Conservation (phyloP, 306 rosid species). For the Cyclanthera cordifolia region DNA sequence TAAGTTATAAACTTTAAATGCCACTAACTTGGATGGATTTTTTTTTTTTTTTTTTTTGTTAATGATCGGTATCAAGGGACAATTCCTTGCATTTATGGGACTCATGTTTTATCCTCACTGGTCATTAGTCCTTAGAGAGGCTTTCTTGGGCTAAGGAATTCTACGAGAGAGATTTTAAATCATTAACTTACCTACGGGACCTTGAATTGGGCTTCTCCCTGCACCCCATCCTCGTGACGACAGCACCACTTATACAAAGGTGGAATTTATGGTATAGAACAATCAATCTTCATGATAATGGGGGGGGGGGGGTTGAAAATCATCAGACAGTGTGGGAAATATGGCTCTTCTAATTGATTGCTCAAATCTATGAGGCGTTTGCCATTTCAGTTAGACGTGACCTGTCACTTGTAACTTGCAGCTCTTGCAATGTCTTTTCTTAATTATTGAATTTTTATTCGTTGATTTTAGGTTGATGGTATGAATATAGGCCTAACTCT, state of each 20-base stretch:
- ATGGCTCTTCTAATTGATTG: slow-evolving; percentile 9
- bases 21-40: neutral
- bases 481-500: slow-evolving; percentile 53
- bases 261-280: neutral
- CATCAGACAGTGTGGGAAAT: neutral
- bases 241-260: neutral
- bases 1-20: neutral
- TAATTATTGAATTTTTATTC: neutral
- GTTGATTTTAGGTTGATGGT: slow-evolving; percentile 47
- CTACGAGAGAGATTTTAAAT: neutral
- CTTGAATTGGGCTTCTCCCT: neutral
- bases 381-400: neutral
- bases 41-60: neutral
- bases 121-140: neutral
- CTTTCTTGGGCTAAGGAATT: neutral
- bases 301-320: neutral
- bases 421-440: neutral
- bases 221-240: neutral
- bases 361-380: neutral
- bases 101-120: neutral
- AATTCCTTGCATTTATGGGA: neutral
- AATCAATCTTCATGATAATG: neutral
- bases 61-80: neutral
- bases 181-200: neutral
- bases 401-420: neutral